Base-by-base conservation (phyloP, 805 yeast genomes). In the Candida tallmaniae region DNA sequence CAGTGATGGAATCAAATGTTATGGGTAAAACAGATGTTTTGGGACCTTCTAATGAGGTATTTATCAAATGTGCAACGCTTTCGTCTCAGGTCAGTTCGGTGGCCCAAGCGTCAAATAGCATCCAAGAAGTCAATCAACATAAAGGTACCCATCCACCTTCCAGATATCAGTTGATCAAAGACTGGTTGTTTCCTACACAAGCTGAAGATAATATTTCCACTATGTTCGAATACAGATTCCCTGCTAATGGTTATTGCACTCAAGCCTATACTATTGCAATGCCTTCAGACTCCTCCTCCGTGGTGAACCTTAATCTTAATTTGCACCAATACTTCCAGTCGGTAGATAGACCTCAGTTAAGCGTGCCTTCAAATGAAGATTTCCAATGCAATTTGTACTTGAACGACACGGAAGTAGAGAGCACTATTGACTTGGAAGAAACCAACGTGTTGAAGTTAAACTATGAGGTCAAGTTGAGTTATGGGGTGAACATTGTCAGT, bases 391-490 rank as follows among this genome's bases (percentile, higher is more conserved):
- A 55, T 30, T 48, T 66, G 29, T 49, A 41, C 21, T 58, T 65
- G 14, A 66, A 66, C 38, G 68, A 64, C 27, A 64, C 60, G 27
- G 68, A 60, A 37, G 60, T 64, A 0, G 63, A 60, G 4, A 64
- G 53, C 17, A 45, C 56, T 23, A 46, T 44, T 19, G 66, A 60
- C 36, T 18, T 38, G 7, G 67, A 60, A 23, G 43, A 47, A 23
- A 40, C 52, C 11, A 51, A 50, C 16, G 36, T 38, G 4, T 46
- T 61, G 25, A 54, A 46, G 3, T 45, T 60, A 15, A 56, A 48
- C 27, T 66, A 62, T 40, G 73, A 66, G 21, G 46, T 65, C 31
- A 65, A 62, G 42, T 53, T 66, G 40, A 55, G 55, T 35, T 55
- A 59, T 39, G 73, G 73, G 1, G 53, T 66, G 39, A 66, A 66